Evolutionary conservation across 164 flowering plant species (phyloP).

Genomic region (Vitis rupestris): DNA sequence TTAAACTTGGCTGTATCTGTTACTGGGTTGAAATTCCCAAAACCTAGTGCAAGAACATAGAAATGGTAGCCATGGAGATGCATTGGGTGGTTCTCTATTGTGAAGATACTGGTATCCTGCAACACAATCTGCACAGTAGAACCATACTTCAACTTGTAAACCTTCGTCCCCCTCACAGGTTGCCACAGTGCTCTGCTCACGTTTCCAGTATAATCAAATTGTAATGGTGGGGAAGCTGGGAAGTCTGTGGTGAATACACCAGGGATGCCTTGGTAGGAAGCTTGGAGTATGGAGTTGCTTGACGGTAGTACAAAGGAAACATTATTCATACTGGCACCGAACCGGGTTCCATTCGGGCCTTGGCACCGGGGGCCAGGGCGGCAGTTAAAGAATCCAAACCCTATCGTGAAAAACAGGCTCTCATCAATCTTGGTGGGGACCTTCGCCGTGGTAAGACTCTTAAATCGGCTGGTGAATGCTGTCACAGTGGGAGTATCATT

Average conservation of each 20-base stretch:
- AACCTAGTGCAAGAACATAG: conserved; percentile 65
- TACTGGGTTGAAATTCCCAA: conserved; percentile 67
- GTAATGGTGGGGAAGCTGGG: conserved; percentile 62
- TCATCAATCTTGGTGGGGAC: conserved; percentile 60
- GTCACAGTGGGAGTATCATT: conserved; percentile 70
- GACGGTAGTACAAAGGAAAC: conserved; percentile 59
- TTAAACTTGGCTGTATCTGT: conserved; percentile 72
- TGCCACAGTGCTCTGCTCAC: conserved; percentile 70
- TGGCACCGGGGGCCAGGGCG: conserved; percentile 54
- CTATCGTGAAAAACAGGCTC: conserved; percentile 70
- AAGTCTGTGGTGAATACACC: conserved; percentile 73
- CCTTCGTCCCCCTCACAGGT: conserved; percentile 55
- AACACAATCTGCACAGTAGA: conserved; percentile 64
- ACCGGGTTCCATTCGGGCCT: conserved; percentile 79
- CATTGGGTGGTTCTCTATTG: conserved; percentile 83
- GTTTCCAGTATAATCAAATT: conserved; percentile 77
- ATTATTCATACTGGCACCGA: conserved; percentile 74
- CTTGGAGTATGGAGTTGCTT: conserved; percentile 56
- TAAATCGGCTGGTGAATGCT: conserved; percentile 43
- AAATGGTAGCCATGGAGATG: conserved; percentile 88
- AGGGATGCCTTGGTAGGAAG: conserved; percentile 46
- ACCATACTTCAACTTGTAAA: conserved; percentile 63
- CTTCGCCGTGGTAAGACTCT: conserved; percentile 25
- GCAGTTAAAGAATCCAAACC: conserved; percentile 73
- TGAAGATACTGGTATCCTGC: conserved; percentile 71